Conservation (phyloP, 352 stramenopile species). For the Phytopythium montanum region DNA sequence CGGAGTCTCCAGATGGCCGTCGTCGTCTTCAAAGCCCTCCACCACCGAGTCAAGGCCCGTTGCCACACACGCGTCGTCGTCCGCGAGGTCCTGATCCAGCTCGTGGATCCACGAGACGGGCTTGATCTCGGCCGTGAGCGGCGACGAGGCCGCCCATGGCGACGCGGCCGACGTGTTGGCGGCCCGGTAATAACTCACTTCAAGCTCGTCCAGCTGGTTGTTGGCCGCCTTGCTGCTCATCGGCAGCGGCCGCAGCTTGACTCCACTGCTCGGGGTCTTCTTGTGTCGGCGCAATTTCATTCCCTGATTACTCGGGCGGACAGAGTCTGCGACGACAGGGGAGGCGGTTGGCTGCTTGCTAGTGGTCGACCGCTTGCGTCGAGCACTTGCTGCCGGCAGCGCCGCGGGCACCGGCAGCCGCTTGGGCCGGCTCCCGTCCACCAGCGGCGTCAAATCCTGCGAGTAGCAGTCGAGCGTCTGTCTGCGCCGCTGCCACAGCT, state of each 20-base stretch:
- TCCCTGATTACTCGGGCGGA: conserved; percentile 10
- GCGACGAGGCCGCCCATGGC: conserved; percentile 5
- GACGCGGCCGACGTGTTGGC: neutral
- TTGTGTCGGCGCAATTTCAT: conserved; percentile 11
- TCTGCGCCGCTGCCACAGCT: conserved; percentile 27
- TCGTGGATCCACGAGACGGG: conserved; percentile 50
- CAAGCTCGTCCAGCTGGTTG: conserved; percentile 28
- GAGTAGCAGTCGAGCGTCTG: conserved; percentile 53
- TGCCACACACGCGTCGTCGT: neutral
- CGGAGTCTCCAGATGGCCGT: neutral
- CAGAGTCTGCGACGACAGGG: neutral
- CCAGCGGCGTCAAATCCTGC: conserved; percentile 56
- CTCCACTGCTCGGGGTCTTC: conserved; percentile 8
- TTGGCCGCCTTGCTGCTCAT: conserved; percentile 4
- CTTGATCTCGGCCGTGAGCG: conserved; percentile 63
- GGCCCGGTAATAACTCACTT: neutral
- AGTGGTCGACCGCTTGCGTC: neutral
- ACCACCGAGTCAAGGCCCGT: conserved; percentile 13
- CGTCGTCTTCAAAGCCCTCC: conserved; percentile 17
- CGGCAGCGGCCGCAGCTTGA: conserved; percentile 23
- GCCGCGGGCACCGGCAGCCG: conserved; percentile 27
- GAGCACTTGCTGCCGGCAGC: neutral
- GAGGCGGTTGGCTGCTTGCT: conserved; percentile 16
- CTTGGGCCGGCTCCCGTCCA: conserved; percentile 47
- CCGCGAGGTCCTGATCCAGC: conserved; percentile 32